These are phyloP conservation scores for Panicum miliaceum DNA, from an alignment of 176 grass and related monocot species.

Conservation along the genomic window DNA sequence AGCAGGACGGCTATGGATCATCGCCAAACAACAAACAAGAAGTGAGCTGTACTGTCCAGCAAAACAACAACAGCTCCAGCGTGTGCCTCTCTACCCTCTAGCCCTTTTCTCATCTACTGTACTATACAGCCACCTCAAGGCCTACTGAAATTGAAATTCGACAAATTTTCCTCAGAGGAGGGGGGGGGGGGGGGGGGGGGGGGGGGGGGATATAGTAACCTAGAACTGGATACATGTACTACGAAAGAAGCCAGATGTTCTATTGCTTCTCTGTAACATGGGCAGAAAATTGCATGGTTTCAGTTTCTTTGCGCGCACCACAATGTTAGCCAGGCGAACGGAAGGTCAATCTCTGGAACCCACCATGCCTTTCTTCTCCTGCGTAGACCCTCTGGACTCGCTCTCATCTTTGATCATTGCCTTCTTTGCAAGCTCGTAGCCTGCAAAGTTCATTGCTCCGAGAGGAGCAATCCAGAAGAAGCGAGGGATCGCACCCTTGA, in stretches of 20 bases:
- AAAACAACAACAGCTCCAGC: neutral
- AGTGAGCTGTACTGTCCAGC: no score
- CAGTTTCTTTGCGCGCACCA: constrained; percentile 9
- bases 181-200: no score
- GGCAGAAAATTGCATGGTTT: constrained; percentile 16
- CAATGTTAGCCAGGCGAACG: neutral
- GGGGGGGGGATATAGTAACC: no score
- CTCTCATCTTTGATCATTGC: constrained; percentile 70
- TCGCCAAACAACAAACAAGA: neutral
- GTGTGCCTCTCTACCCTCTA: neutral
- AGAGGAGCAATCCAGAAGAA: constrained; percentile 99
- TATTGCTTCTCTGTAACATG: constrained; percentile 27
- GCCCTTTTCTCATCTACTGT: neutral
- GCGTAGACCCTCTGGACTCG: constrained; percentile 5
- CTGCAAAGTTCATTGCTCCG: constrained; percentile 96
- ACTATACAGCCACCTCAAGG: constrained; percentile 4
- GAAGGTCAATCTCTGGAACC: constrained; percentile 32
- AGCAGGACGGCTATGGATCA: no score
- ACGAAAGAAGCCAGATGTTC: neutral
- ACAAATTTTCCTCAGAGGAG: neutral
- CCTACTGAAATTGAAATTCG: neutral
- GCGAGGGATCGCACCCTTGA: constrained; percentile 86
- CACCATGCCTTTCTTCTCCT: constrained; percentile 37
- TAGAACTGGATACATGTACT: neutral
- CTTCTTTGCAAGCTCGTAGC: constrained; percentile 93